These are phyloP conservation scores for Eucalyptus paniculata DNA, from an alignment of 345 rosid genomes.

Conservation along the genomic window DNA sequence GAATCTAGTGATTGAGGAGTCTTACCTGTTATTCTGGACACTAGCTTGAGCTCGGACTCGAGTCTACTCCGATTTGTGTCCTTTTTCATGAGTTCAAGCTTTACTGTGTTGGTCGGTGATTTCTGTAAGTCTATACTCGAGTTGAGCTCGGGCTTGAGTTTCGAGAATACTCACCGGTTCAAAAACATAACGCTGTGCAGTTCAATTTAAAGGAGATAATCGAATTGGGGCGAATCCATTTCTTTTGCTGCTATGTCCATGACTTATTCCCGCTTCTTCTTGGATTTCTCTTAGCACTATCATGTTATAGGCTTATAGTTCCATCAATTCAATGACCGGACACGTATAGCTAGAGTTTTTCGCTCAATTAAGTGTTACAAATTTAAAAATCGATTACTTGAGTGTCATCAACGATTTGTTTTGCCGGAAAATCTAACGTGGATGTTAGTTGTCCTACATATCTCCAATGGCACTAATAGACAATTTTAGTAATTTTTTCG, in stretches of 20 bases:
- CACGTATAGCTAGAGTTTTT: too few species aligned
- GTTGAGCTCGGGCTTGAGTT: not conserved
- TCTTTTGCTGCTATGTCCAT: not conserved
- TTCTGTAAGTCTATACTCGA: not conserved
- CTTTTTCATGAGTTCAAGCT: not conserved
- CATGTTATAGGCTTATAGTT: not conserved
- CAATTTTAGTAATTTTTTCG: too few species aligned
- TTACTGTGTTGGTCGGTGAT: not conserved
- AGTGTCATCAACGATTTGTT: fast-evolving
- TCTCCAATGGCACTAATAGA: fast-evolving
- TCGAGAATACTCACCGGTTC: not conserved
- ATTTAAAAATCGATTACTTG: too few species aligned
- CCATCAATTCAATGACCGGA: not conserved
- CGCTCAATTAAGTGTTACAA: too few species aligned
- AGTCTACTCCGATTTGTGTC: too few species aligned
- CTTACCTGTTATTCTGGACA: not conserved
- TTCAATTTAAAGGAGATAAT: not conserved
- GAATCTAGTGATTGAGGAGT: not conserved
- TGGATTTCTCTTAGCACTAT: not conserved
- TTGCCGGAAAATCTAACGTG: too few species aligned
- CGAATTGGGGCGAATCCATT: not conserved
- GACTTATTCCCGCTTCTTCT: not conserved
- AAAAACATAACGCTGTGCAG: not conserved
- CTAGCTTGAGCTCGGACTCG: not conserved
- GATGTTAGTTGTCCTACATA: fast-evolving